Evolutionary conservation across 2,329 filamentous ascomycete genomes (phyloP), one percentile per base, ranked within the genome.

Genomic region (Colletotrichum sp.): DNA sequence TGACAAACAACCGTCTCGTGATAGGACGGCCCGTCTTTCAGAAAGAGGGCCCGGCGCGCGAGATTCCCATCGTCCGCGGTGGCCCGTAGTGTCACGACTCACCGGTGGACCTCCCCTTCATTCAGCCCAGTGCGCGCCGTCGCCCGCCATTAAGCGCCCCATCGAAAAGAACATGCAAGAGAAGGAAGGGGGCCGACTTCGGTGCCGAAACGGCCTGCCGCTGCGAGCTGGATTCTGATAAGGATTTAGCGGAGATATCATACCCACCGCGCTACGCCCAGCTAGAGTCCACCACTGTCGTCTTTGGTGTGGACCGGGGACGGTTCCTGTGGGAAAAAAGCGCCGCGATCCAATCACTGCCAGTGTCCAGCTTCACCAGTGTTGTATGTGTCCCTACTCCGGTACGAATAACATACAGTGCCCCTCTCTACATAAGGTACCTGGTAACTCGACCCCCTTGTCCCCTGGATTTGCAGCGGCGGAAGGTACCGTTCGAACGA

Each of bases 141-240:
- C 30, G 13, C 59, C 16, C 30, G 60, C 30, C 30, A n/a, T 34
- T 59, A 28, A 26, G 39, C 39, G 26, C 26, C 65, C 65, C 65
- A 59, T 68, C 30, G 13, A 59, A 59, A 68, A 61, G 67, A 69
- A 69, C 48, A 59, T 69, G 67, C 67, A 69, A 69, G 24, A 68
- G 65, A 59, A 68, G 16, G 64, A 55, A 57, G 43, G 26, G 28
- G 8, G 18, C 16, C 39, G 12, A 34, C n/a, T 16, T 72, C 73
- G 73, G 73, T 68, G 64, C 73, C 73, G 73, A 73, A 65, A 59
- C 70, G 73, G 73, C 67, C 34, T 43, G 30, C 24, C 24, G n/a
- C 32, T 28, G 18, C n/a, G 10, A 39, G 39, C 43, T 61, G 68
- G 21, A 64, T 36, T 48, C 32, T 59, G 70, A 73, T 73, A 73